Base-by-base conservation (phyloP, 441 rosid genomes). In the Raphanus hybrid region DNA sequence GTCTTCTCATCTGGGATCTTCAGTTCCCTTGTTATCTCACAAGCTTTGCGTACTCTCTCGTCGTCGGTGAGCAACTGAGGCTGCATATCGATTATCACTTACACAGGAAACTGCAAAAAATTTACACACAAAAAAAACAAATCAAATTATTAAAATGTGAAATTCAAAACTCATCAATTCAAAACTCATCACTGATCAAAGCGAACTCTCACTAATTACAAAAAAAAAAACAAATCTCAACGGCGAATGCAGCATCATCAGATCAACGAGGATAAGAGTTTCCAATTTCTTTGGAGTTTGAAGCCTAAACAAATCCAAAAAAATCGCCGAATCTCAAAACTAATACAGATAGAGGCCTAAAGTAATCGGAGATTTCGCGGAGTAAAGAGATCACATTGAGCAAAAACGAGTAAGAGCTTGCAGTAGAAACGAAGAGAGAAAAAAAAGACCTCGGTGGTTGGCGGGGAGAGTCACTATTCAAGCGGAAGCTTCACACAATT, bases 1-100 rank as follows among this genome's bases (percentile, higher is more conserved):
- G 85, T 85, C 81, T 89, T 86, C 5, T 81, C 71, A 68, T 78
- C 87, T 0, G 86, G 71, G 77, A 92, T 80, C 2, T 81, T 85
- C 32, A 90, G 37, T 26, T 76, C 78, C 68, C 87, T 88, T 59
- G 89, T 83, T 41, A 70, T 88, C 26, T 20, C 62, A 23, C 83
- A 77, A 43, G 97, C 98, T 73, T 66, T 71, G 23, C 6, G 63
- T 63, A 29, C 61, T 7, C 27, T 69, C 16, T 75, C 64, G n/a
- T 18, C 14, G 3, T 23, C 26, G 26, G 26, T 23, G 26, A 23
- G 54, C 75, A n/a, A n/a, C n/a, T n/a, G n/a, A n/a, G n/a, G n/a
- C n/a, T n/a, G n/a, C n/a, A 74, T 68, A 5, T 65, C 35, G 0
- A 67, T 12, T 12, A 67, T 61, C 67, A 67, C 26, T 67, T 45